Evolutionary conservation across 139 green algal genomes (phyloP), one percentile per base, ranked within the genome.

Genomic region (Micractinium conductrix): DNA sequence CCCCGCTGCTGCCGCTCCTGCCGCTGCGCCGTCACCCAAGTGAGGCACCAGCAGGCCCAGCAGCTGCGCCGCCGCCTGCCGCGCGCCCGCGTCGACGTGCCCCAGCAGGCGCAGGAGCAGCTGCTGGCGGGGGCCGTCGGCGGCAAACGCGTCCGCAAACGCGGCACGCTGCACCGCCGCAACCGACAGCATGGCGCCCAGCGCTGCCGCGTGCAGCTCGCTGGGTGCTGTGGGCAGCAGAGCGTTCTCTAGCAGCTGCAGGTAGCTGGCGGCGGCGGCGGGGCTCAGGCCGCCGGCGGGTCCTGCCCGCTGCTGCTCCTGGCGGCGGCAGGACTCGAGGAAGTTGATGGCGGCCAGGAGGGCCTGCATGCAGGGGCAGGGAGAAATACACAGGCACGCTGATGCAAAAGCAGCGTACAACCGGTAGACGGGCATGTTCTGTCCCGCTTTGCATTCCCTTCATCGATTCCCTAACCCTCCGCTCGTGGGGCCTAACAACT

Each of bases 41-140:
- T 55, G 84, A 1, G 74, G 21, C 6, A 72, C 62, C 40, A 88
- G 74, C 35, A 91, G 85, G 53, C 91, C 93, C 43, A 95, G 71
- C 72, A 97, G 88, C 85, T 90, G 90, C 2, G 88, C 94, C 0
- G 94, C 91, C 2, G 87, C 75, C 35, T 85, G 69, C 2, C 94
- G 78, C 5, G 90, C 91, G 42, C 69, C 78, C 0, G 63, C 53
- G 72, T 93, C 89, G 38, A 78, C 89, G 85, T 97, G 94, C 14
- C 71, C 65, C 12, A 95, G 74, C 43, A 94, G 88, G 40, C 42
- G 45, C 44, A 86, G 85, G 38, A 97, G 87, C 85, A 94, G 95
- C 38, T 86, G 1, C 4, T 89, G 50, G 3, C 90, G 87, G 16
- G 68, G 12, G 44, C 37, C 42, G 87, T 75, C 53, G 43, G 9